A percentile compares a stretch with the other conserved stretches of the same genome.
phyloP scores from a whole-genome alignment of 805 yeast genomes.

The Komagataella phaffii region DNA sequence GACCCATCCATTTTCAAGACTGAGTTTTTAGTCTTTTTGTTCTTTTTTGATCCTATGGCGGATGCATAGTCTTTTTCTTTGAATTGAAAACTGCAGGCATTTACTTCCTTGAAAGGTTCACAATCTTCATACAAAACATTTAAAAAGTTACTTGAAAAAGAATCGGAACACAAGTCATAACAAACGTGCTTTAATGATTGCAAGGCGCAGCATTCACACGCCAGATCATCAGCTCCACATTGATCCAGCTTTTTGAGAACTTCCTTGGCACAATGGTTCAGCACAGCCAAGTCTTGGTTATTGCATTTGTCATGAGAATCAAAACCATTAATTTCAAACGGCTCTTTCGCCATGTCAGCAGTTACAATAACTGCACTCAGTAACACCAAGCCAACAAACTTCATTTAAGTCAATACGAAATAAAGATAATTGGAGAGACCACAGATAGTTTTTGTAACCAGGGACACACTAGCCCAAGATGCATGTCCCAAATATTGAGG shows the following conservation, averaged over 20 bases:
- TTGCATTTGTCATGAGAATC: background rate
- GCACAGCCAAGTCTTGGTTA: slow-evolving; percentile 25
- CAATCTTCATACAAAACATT: slow-evolving; percentile 32
- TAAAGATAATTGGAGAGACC: background rate
- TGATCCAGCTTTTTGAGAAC: slow-evolving; percentile 30
- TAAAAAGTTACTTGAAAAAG: slow-evolving; percentile 30
- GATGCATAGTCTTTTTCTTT: slow-evolving; percentile 24
- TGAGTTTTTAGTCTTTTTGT: slow-evolving; percentile 1
- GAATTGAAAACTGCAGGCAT: slow-evolving; percentile 37
- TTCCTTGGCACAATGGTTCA: slow-evolving; percentile 31
- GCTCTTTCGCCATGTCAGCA: background rate
- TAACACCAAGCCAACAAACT: background rate
- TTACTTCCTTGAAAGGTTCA: slow-evolving; percentile 29
- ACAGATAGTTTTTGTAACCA: background rate
- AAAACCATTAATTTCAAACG: background rate
- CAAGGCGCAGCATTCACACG: slow-evolving; percentile 44
- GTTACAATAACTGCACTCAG: background rate
- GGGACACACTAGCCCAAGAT: background rate
- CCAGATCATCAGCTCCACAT: slow-evolving; percentile 39
- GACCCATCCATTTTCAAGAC: slow-evolving; percentile 1
- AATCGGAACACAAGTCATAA: slow-evolving; percentile 33
- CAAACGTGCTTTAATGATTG: slow-evolving; percentile 32
- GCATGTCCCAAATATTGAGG: background rate
- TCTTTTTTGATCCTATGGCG: slow-evolving; percentile 14
- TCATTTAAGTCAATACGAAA: background rate